Base-by-base conservation (phyloP, 768 basidiomycete species). In the Mrakia frigida region DNA sequence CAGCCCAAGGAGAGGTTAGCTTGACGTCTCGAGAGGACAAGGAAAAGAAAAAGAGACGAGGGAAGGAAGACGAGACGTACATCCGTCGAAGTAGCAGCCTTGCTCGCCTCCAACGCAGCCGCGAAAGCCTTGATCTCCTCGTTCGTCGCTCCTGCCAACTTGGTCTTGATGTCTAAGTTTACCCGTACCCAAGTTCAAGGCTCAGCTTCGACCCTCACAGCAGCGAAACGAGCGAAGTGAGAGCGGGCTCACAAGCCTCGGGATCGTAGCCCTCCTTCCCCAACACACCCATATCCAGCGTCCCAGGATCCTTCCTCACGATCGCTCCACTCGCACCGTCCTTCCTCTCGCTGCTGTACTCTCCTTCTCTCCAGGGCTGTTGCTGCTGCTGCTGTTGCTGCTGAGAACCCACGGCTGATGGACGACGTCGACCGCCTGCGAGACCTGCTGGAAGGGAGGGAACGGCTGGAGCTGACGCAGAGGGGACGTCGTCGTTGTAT, bases 201-300 rank as follows among this genome's bases (percentile, higher is more conserved):
- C 13, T 60, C 23, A 46, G 56, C 70, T 33, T 67, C 21, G 31
- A 16, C 7, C 10, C 52, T 70, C 50, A 59, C 13, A 72, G 60
- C 52, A 68, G 60, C 25, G 18, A 28, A 10, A 28, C 16, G 46
- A 41, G 21, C 10, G 23, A 11, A 11, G 61, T 59, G 72, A n/a
- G 16, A 16, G n/a, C 43, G 31, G 9, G 86, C 93, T 82, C 83
- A 95, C 93, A 98, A 75, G 89, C 88, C 81, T 94, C 91, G 0
- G 96, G 88, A 82, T 98, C 90, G 83, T 97, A 95, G 59, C 89
- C 87, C 25, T 94, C 92, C 79, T 88, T 86, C 79, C 91, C 90
- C 77, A 98, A 83, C 76, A 88, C 82, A 76, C 85, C 87, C 80
- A 89, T 83, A 81, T 91, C 89, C 76, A 87, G 78, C 33, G 87